phyloP scores from a whole-genome alignment of 2,329 filamentous ascomycete species.

The Aspergillus caelatus region DNA sequence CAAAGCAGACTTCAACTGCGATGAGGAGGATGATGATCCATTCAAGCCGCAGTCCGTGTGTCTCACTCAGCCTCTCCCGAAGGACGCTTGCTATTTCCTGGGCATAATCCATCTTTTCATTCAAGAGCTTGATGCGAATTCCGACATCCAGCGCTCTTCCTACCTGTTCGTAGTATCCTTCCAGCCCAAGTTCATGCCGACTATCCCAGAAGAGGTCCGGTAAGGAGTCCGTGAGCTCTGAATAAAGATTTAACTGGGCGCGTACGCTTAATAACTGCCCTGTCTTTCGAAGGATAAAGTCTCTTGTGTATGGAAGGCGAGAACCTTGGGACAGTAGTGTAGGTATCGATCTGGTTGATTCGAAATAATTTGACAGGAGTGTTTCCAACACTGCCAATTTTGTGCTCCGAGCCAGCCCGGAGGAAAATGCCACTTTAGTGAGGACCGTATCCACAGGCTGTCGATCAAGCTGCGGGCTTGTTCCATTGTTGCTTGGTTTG shows the following conservation, averaged over 20 bases:
- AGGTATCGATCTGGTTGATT: conserved; percentile 81
- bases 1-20: conserved; percentile 87
- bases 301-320: conserved; percentile 65
- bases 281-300: conserved; percentile 88
- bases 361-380: conserved; percentile 79
- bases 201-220: conserved; percentile 98
- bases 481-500: conserved; percentile 45
- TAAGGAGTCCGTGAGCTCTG: conserved; percentile 89
- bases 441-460: conserved; percentile 65
- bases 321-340: conserved; percentile 71
- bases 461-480: conserved; percentile 28
- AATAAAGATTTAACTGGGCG: conserved; percentile 94
- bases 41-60: conserved; percentile 83
- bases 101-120: conserved; percentile 97
- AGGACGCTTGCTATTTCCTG: conserved; percentile 91
- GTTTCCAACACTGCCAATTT: conserved; percentile 92
- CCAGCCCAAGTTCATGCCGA: conserved; percentile 82
- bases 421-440: conserved; percentile 95
- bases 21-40: conserved; percentile 97
- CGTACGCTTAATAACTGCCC: conserved; percentile 87
- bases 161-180: conserved; percentile 93
- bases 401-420: conserved; percentile 86
- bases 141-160: conserved; percentile 88
- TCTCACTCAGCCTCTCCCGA: conserved; percentile 85
- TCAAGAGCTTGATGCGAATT: conserved; percentile 85